Base-by-base conservation (phyloP, 352 stramenopile genomes). In the Phytophthora brassicae region DNA sequence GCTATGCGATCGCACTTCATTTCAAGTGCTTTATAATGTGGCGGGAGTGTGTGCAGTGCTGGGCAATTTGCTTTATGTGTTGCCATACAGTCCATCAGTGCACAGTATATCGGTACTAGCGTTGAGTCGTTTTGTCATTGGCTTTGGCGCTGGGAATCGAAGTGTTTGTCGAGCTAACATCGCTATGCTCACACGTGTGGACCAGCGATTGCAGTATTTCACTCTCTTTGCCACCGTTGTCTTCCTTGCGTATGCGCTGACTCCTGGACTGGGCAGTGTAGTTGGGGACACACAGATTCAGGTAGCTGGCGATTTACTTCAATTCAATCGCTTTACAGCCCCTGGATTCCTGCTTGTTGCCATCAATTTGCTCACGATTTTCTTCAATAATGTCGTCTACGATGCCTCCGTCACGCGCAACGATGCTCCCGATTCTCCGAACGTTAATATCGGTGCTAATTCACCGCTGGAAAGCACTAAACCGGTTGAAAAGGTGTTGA, bases 91-190 rank as follows among this genome's bases (percentile, higher is more conserved):
- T 45, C 64, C 59, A 9, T 59, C 44, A 3, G 59, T 80, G 43
- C 47, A 68, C 53, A 82, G 78, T 46, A 71, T 64, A 28, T 56
- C 57, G 14, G 17, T 88, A 2, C 66, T 92, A 0, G 73, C 56
- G 4, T 14, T 81, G 14, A 90, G 81, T 63, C 75, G 84, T 0
- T 89, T 90, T 29, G 26, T 90, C 3, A 72, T 89, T 42, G 84
- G 84, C 6, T 85, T 92, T 60, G 77, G 83, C 7, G 79, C 77
- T 13, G 84, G 84, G 0, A 92, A 90, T 41, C 77, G 82, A 19
- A 89, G 79, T 38, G 81, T 90, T 1, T 92, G 81, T 56, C 71
- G 83, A 38, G 77, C 83, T 3, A 88, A 92, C 41, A 74, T 92
- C 8, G 83, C 83, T 0, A 73, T 79, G 44, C 66, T 89, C 44